Evolutionary conservation across 1,139 yeast genomes (phyloP).

Genomic region (Hemisphaericaspora lyxosophila): DNA sequence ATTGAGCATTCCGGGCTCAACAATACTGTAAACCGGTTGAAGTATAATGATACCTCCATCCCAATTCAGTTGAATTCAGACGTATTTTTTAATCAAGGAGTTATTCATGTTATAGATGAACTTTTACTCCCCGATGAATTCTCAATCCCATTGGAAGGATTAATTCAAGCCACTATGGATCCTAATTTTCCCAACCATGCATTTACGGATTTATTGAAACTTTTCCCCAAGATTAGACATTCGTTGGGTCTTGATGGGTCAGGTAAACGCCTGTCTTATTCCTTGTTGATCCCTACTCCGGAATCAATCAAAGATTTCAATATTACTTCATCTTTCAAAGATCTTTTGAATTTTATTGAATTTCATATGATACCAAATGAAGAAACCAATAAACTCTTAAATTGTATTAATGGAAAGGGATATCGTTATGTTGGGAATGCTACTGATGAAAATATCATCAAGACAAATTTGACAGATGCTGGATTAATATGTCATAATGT

Average conservation of each 20-base stretch:
- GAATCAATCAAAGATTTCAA: constrained; percentile 56
- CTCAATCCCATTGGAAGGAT: constrained; percentile 53
- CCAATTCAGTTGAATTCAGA: constrained; percentile 54
- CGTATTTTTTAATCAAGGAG: constrained; percentile 79
- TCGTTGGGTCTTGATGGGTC: constrained; percentile 20
- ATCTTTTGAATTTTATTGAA: constrained; percentile 55
- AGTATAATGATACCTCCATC: constrained; percentile 28
- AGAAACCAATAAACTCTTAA: constrained; percentile 34
- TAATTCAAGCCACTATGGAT: constrained; percentile 49
- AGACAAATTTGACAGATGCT: constrained; percentile 39
- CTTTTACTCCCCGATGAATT: constrained; percentile 60
- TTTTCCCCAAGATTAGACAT: constrained; percentile 26
- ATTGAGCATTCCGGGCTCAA: constrained; percentile 27
- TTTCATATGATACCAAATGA: constrained; percentile 69
- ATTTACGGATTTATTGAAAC: constrained; percentile 49
- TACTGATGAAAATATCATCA: constrained; percentile 12
- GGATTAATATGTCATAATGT: constrained; percentile 43
- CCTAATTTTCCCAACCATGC: constrained; percentile 41
- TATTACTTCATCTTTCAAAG: constrained; percentile 43
- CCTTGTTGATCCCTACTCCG: constrained; percentile 74
- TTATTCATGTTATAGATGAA: constrained; percentile 66
- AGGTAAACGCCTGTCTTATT: constrained; percentile 37
- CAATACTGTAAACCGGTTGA: constrained; percentile 23
- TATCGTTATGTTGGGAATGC: constrained; percentile 4
- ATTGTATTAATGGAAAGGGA: constrained; percentile 25